Percentiles rank a stretch among this genome's conserved stretches.
Evolutionary conservation across 345 rosid species (phyloP).

Genomic region (Carallia brachiata): DNA sequence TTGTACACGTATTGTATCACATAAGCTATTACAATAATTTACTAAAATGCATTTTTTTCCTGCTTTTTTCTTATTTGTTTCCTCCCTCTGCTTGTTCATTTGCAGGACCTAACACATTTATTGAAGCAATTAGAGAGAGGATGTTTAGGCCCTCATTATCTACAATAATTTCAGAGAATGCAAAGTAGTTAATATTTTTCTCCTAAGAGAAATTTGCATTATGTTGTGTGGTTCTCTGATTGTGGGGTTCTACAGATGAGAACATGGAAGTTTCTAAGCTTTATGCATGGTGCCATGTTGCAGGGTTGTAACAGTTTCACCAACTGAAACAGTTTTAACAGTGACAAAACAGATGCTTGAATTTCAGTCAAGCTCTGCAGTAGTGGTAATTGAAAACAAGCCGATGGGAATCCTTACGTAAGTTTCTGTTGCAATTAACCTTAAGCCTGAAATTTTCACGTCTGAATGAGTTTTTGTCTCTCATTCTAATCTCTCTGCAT

Average conservation of each 20-base stretch:
- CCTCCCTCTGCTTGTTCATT: conserved; percentile 15
- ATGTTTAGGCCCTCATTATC: conserved; percentile 94
- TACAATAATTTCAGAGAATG: conserved; percentile 75
- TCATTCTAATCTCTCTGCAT: not conserved
- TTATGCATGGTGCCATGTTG: conserved; percentile 27
- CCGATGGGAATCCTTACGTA: conserved; percentile 90
- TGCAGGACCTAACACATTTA: conserved; percentile 78
- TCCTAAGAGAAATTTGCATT: conserved; percentile 18
- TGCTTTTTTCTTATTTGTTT: not conserved
- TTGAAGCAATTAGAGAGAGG: conserved; percentile 87
- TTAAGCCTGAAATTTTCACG: not conserved
- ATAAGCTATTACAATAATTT: not conserved
- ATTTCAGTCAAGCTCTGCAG: conserved; percentile 61
- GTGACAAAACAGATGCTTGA: conserved; percentile 90
- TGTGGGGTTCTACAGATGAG: not conserved
- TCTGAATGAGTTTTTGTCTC: not conserved
- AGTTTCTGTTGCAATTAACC: conserved; percentile 30
- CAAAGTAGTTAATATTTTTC: conserved; percentile 94
- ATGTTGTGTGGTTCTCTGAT: conserved; percentile 3
- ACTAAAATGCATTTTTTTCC: not conserved
- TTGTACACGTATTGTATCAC: not conserved
- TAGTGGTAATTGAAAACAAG: conserved; percentile 70
- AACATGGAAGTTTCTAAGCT: conserved; percentile 13
- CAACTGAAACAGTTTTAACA: conserved; percentile 71
- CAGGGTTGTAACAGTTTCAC: conserved; percentile 82